Evolutionary conservation across 345 rosid genomes (phyloP).

Genomic region (Eucalyptus caleyi): DNA sequence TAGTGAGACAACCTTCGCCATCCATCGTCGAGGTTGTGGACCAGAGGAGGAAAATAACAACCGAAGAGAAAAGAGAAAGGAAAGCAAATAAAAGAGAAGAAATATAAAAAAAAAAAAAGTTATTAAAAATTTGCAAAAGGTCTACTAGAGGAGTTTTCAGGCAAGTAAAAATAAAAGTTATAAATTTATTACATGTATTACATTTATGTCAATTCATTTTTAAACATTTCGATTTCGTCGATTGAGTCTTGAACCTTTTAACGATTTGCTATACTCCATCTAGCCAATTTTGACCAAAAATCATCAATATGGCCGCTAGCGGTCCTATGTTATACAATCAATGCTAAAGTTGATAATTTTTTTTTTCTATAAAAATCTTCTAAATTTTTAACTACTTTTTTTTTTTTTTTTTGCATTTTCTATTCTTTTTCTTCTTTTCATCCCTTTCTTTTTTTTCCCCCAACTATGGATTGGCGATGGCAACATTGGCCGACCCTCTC

Average conservation of each 20-base stretch:
- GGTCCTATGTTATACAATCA: no score
- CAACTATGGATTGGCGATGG: neutral
- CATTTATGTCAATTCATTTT: neutral
- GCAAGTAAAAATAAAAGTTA: neutral
- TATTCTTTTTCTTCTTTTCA: neutral
- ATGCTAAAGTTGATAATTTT: no score
- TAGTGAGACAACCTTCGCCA: neutral
- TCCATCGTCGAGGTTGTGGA: neutral
- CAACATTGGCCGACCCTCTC: no score
- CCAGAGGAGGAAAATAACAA: neutral
- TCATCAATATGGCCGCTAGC: rapidly evolving
- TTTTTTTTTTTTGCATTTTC: no score
- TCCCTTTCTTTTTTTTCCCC: no score
- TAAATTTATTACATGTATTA: no score
- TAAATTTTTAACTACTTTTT: no score
- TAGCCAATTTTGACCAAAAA: neutral
- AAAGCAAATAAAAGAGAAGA: neutral
- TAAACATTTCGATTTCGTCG: no score
- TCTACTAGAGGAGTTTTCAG: neutral
- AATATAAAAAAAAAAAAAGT: no score
- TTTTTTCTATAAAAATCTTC: no score
- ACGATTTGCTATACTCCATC: neutral
- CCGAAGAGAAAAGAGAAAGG: neutral
- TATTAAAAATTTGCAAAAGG: neutral
- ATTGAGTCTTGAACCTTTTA: neutral